Evolutionary conservation across 495 filamentous ascomycete species (phyloP).

Genomic region (Bathelium albidoporum): DNA sequence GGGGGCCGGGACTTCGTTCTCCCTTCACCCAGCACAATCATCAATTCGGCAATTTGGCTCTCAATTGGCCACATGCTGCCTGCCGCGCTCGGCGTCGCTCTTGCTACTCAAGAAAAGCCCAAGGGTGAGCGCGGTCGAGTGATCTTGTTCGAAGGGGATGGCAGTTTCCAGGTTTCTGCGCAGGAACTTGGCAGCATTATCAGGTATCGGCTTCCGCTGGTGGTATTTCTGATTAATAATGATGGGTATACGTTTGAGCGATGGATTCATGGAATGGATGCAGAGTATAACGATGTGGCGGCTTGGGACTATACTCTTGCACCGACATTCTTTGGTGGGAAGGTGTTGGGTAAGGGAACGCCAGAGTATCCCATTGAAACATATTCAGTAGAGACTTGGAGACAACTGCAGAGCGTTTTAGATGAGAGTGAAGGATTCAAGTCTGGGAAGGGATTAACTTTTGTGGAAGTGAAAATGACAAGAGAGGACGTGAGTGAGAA

Average conservation of each 20-base stretch:
- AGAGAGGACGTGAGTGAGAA: not conserved
- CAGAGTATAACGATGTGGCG: slow-evolving; percentile 42
- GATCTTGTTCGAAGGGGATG: slow-evolving; percentile 80
- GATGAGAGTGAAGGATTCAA: not conserved
- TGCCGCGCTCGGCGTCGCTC: slow-evolving; percentile 34
- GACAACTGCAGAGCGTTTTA: not conserved
- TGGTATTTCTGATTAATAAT: slow-evolving; percentile 52
- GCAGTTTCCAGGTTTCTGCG: slow-evolving; percentile 73
- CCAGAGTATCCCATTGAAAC: not conserved
- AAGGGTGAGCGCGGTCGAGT: slow-evolving; percentile 27
- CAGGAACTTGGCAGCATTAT: slow-evolving; percentile 86
- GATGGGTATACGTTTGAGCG: slow-evolving; percentile 45
- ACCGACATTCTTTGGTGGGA: slow-evolving; percentile 56
- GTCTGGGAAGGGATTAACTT: not conserved
- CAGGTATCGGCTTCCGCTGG: slow-evolving; percentile 62
- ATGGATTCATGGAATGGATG: slow-evolving; percentile 38
- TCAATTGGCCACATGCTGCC: slow-evolving; percentile 50
- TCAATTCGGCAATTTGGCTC: slow-evolving; percentile 83
- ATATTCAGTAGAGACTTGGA: not conserved
- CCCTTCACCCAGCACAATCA: slow-evolving; percentile 59
- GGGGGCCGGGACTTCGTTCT: slow-evolving; percentile 84
- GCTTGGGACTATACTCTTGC: slow-evolving; percentile 47
- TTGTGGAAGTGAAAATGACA: not conserved
- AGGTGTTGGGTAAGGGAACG: slow-evolving; percentile 5
- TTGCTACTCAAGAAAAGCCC: slow-evolving; percentile 36